These are phyloP conservation scores for Coriaria nepalensis DNA, from an alignment of 306 rosid genomes.

Conservation along the genomic window DNA sequence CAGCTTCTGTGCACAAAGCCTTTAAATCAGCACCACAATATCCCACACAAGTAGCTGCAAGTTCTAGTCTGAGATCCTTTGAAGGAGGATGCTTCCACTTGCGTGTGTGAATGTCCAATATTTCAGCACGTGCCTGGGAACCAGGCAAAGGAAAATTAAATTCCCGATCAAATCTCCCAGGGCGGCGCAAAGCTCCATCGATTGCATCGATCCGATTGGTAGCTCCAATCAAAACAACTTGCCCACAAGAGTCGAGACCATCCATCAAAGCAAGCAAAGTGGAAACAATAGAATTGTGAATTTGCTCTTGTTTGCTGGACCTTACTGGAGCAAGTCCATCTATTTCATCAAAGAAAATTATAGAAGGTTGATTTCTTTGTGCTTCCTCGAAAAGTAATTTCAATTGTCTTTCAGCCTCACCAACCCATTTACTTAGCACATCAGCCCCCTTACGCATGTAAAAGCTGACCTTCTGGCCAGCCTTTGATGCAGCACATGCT, in stretches of 20 bases:
- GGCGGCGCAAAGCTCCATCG: slow-evolving; percentile 97
- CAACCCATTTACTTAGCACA: slow-evolving; percentile 96
- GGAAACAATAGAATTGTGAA: slow-evolving; percentile 96
- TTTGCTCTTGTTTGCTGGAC: slow-evolving; percentile 97
- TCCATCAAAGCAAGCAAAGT: slow-evolving; percentile 99
- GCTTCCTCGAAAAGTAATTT: slow-evolving; percentile 98
- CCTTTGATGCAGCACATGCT: slow-evolving; percentile 97
- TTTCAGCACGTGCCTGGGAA: slow-evolving; percentile 90
- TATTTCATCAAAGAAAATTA: slow-evolving; percentile 93
- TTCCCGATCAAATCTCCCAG: slow-evolving; percentile 97
- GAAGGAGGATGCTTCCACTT: slow-evolving; percentile 94
- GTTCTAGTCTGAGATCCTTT: slow-evolving; percentile 58
- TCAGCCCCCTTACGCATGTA: slow-evolving; percentile 99
- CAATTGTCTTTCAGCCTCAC: slow-evolving; percentile 97
- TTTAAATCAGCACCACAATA: slow-evolving; percentile 98
- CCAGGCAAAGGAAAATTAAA: slow-evolving; percentile 93
- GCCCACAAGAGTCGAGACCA: slow-evolving; percentile 99
- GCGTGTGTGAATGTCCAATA: slow-evolving; percentile 85
- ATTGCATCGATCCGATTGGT: slow-evolving; percentile 97
- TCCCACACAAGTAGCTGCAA: slow-evolving; percentile 97
- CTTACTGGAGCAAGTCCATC: slow-evolving; percentile 99
- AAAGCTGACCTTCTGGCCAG: slow-evolving; percentile 98
- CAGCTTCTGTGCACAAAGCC: slow-evolving; percentile 99
- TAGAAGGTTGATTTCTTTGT: slow-evolving; percentile 94
- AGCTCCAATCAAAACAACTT: slow-evolving; percentile 96